Evolutionary conservation across 202 grass and related monocot species (phyloP).

Genomic region (Schoenoplectus tabernaemontani): DNA sequence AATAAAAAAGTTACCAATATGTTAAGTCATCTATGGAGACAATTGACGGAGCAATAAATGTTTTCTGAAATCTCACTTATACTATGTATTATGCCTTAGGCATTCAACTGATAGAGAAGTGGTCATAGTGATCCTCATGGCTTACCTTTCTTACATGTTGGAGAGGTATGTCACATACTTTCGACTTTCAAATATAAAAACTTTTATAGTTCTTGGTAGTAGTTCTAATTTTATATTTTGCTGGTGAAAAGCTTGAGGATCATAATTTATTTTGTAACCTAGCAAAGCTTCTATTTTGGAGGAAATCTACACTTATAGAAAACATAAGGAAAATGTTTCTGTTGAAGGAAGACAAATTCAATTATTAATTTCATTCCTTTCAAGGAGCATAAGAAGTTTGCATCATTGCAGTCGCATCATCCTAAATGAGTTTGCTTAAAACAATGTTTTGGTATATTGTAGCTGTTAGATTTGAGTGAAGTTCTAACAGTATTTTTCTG

Average conservation of each 20-base stretch:
- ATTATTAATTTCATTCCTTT: background rate
- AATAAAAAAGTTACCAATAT: background rate
- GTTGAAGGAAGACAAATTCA: background rate
- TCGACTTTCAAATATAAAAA: slow-evolving; percentile 12
- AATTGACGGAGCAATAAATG: background rate
- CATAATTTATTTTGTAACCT: background rate
- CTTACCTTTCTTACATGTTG: slow-evolving; percentile 88
- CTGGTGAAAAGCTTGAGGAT: background rate
- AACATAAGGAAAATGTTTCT: background rate
- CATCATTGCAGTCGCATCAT: no score
- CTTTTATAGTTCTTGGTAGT: background rate
- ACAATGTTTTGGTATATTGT: slow-evolving; percentile 24
- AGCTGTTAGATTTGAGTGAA: slow-evolving; percentile 91
- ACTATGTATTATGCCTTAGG: slow-evolving; percentile 31
- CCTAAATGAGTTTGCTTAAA: background rate
- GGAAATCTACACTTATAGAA: background rate
- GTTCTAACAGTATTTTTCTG: slow-evolving; percentile 92
- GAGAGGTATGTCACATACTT: slow-evolving; percentile 51
- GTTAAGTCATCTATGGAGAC: background rate
- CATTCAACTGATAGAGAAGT: slow-evolving; percentile 98
- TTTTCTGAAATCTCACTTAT: background rate
- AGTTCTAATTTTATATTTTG: background rate
- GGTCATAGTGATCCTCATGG: slow-evolving; percentile 90
- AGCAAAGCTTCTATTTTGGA: background rate
- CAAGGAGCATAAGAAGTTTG: background rate